phyloP scores from a whole-genome alignment of 169 alveolate genomes.

The Eimeria praecox region DNA sequence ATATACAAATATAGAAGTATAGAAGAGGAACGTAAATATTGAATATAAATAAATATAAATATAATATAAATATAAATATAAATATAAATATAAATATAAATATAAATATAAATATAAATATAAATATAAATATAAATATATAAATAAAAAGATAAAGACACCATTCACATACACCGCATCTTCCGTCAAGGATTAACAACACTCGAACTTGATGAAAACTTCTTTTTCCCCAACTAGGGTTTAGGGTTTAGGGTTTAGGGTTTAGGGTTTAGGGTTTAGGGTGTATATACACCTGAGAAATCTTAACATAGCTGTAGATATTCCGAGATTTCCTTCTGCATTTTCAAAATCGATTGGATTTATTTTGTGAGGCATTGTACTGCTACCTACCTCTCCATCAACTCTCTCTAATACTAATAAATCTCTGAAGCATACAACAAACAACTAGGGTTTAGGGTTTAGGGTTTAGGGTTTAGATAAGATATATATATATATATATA shows the following conservation, averaged over 20 bases:
- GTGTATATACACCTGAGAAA: conserved; percentile 86
- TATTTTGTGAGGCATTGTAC: conserved; percentile 99
- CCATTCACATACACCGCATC: too few relatives aligned
- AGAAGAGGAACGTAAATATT: too few relatives aligned
- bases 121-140: too few relatives aligned
- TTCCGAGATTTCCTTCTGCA: conserved; percentile 97
- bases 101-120: too few relatives aligned
- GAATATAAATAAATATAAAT: too few relatives aligned
- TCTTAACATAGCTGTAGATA: conserved; percentile 93
- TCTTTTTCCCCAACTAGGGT: background rate
- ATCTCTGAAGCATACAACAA: conserved; percentile 80
- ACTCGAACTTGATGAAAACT: too few relatives aligned
- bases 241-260: conserved; percentile 42
- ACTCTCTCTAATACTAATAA: conserved; percentile 84
- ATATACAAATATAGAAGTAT: too few relatives aligned
- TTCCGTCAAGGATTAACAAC: too few relatives aligned
- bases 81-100: too few relatives aligned
- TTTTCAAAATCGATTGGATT: conserved; percentile 98
- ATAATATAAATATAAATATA: too few relatives aligned
- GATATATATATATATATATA: background rate
- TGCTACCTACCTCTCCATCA: conserved; percentile 96
- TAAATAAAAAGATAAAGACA: too few relatives aligned
- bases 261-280: conserved; percentile 44
- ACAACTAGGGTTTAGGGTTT: background rate
- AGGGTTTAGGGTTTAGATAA: conserved; percentile 32